phyloP scores from a whole-genome alignment of 352 stramenopile species.

The Phytophthora tentaculata region DNA sequence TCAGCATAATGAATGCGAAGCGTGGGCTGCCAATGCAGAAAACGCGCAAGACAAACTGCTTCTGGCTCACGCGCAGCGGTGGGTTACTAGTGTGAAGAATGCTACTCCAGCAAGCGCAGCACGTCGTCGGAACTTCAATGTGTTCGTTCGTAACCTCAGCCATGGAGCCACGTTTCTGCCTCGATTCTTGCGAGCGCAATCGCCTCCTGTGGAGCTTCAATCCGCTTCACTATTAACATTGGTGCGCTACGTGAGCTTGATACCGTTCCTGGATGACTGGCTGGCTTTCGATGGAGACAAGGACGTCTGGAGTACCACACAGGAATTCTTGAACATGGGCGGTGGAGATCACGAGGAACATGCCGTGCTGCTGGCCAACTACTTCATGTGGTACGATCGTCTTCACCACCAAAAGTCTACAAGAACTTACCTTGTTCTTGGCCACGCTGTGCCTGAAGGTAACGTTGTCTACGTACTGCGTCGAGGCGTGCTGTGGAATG shows the following conservation, averaged over 20 bases:
- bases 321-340: conserved; percentile 91
- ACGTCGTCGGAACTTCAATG: conserved; percentile 53
- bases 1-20: conserved; percentile 33
- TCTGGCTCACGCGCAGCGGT: conserved; percentile 34
- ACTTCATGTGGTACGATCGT: conserved; percentile 86
- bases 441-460: conserved; percentile 82
- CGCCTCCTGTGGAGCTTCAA: conserved; percentile 56
- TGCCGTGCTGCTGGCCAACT: conserved; percentile 92
- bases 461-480: conserved; percentile 90
- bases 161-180: conserved; percentile 72
- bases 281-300: conserved; percentile 77
- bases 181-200: conserved; percentile 77
- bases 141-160: conserved; percentile 82
- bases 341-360: conserved; percentile 92
- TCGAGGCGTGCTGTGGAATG: conserved; percentile 86
- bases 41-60: conserved; percentile 33
- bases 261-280: conserved; percentile 93
- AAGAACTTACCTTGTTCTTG: conserved; percentile 89
- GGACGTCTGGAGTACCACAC: conserved; percentile 90
- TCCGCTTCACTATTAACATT: conserved; percentile 40
- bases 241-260: conserved; percentile 91
- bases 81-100: conserved; percentile 22
- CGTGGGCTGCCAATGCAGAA: conserved; percentile 11
- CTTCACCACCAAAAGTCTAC: conserved; percentile 15
- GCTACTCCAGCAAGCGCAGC: conserved; percentile 20